Percentiles rank a stretch among this genome's conserved stretches.
phyloP scores from a whole-genome alignment of 2,329 filamentous ascomycete genomes.

The Penicillium concentricum region DNA sequence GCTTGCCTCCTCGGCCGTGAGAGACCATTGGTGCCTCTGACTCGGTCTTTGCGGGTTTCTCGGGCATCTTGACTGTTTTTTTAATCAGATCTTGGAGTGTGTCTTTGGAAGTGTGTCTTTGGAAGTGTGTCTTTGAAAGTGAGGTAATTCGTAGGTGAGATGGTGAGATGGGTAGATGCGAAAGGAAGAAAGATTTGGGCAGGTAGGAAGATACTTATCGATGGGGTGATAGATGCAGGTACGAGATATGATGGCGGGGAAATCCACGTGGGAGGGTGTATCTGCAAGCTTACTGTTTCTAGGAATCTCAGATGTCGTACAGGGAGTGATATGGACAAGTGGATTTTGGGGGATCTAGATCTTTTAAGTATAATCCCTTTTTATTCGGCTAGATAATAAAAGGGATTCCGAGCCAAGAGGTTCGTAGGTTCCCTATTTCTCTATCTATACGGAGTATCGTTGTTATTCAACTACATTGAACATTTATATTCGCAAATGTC shows the following conservation, averaged over 20 bases:
- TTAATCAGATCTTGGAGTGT: background rate
- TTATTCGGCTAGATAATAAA: background rate
- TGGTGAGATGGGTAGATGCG: background rate
- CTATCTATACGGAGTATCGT: conserved; percentile 3
- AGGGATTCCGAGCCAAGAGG: background rate
- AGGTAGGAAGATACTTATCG: background rate
- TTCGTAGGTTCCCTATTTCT: background rate
- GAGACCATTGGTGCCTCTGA: conserved; percentile 47
- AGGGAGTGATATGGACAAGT: background rate
- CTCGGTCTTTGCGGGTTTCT: conserved; percentile 18
- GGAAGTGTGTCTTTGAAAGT: background rate
- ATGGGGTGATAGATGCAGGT: conserved; percentile 1
- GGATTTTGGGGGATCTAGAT: conserved; percentile 1
- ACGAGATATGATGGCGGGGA: background rate
- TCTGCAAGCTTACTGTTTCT: background rate
- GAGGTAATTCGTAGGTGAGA: background rate
- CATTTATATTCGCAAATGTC: background rate
- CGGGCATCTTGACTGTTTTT: background rate
- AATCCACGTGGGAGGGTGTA: background rate
- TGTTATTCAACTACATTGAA: conserved; percentile 1
- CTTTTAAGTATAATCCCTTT: background rate
- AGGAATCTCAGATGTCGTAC: background rate
- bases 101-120: background rate
- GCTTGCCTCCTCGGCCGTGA: conserved; percentile 58
- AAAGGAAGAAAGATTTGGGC: background rate